Conservation (phyloP, 1,139 yeast genomes). For the Zhuliangozyma parablackwelliae region DNA sequence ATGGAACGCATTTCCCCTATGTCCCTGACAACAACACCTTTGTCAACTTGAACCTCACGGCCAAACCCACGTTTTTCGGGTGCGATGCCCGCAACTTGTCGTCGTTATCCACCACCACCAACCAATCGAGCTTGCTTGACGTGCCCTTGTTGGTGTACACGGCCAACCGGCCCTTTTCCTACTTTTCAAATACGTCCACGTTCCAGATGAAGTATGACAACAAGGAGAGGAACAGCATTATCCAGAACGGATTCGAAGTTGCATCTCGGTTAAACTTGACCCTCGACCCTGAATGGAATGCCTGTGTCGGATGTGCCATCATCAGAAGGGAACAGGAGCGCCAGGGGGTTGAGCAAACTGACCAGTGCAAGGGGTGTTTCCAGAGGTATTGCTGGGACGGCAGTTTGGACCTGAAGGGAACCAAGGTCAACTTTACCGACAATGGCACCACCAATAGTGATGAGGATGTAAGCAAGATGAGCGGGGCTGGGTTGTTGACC, state of each 20-base stretch:
- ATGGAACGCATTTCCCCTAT: constrained; percentile 70
- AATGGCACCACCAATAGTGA: constrained; percentile 41
- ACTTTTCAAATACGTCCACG: constrained; percentile 67
- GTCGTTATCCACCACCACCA: constrained; percentile 27
- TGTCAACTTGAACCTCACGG: constrained; percentile 53
- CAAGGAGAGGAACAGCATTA: constrained; percentile 55
- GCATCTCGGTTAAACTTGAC: constrained; percentile 72
- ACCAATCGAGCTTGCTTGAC: constrained; percentile 16
- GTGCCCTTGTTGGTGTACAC: constrained; percentile 71
- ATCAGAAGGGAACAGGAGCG: constrained; percentile 80
- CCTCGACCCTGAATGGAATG: constrained; percentile 65
- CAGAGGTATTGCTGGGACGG: constrained; percentile 83
- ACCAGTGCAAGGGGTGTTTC: constrained; percentile 73
- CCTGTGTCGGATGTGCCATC: constrained; percentile 87
- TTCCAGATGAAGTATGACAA: constrained; percentile 60
- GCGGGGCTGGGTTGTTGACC: constrained; percentile 3
- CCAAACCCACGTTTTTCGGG: constrained; percentile 80
- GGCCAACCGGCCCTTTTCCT: constrained; percentile 73
- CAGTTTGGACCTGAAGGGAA: constrained; percentile 9
- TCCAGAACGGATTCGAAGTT: constrained; percentile 77
- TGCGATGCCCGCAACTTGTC: constrained; percentile 71
- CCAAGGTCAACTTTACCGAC: constrained; percentile 39
- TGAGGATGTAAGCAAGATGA: constrained; percentile 9
- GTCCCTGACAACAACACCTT: constrained; percentile 77
- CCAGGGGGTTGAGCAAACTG: constrained; percentile 55